phyloP scores from a whole-genome alignment of 371 early-diverging fungal species.

The Globomyces sp. region DNA sequence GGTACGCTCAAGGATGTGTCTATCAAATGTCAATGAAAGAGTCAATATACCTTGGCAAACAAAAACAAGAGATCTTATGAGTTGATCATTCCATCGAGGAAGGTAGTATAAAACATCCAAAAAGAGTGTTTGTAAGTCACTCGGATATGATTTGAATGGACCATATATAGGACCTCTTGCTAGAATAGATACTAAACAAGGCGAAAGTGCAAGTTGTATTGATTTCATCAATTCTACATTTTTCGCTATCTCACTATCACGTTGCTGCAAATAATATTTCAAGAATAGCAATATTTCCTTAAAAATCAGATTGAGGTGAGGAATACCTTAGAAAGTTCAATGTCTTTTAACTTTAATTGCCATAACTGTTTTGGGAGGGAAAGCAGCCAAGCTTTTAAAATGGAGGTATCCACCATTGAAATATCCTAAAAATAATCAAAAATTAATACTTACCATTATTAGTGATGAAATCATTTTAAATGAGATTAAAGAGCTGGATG shows the following conservation, averaged over 20 bases:
- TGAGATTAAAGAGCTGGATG: neutral
- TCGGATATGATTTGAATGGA: neutral
- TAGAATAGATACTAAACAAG: neutral
- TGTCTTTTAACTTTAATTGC: neutral
- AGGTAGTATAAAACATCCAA: neutral
- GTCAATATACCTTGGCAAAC: neutral
- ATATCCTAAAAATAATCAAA: neutral
- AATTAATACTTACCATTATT: neutral
- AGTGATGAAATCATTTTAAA: slow-evolving; percentile 9
- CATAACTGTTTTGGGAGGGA: slow-evolving; percentile 4
- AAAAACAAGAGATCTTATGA: neutral
- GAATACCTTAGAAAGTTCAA: neutral
- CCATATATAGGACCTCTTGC: neutral
- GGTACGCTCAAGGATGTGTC: no score
- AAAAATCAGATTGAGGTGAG: no score
- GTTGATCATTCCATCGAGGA: neutral
- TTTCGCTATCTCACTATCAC: neutral
- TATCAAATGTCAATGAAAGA: no score
- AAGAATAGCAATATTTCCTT: neutral
- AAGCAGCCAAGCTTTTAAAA: neutral
- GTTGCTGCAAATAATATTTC: neutral
- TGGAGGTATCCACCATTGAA: neutral
- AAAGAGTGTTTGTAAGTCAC: neutral
- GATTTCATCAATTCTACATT: neutral
- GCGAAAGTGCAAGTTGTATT: neutral